Percentiles rank a stretch among this genome's conserved stretches.
Conservation (phyloP, 768 basidiomycete genomes). For the Galerina sulciceps region DNA sequence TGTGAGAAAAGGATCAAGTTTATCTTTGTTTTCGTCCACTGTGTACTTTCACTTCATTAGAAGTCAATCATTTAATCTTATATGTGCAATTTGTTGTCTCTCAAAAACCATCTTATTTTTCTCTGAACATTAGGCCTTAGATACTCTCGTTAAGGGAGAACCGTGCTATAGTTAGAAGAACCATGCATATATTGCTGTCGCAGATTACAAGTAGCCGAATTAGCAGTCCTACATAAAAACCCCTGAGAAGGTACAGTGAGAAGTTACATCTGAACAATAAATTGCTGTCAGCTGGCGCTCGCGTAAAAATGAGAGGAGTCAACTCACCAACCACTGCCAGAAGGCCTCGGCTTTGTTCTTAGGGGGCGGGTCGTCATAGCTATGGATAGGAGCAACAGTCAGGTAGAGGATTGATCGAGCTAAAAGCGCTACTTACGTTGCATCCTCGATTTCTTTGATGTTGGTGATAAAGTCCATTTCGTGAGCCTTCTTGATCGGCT, state of each 20-base stretch:
- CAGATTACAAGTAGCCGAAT: too few relatives aligned
- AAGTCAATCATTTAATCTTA: constrained; percentile 24
- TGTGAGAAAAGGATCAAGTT: constrained; percentile 10
- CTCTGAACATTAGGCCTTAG: not conserved
- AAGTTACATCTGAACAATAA: constrained; percentile 17
- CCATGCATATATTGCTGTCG: too few relatives aligned
- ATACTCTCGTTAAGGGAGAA: not conserved
- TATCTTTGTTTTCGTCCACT: constrained; percentile 7
- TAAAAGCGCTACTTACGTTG: constrained; percentile 41
- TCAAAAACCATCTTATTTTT: not conserved
- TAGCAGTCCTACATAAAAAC: too few relatives aligned
- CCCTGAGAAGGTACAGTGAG: not conserved
- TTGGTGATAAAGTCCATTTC: constrained; percentile 89
- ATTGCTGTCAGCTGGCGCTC: not conserved
- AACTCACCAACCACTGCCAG: constrained; percentile 81
- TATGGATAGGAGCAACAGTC: constrained; percentile 19
- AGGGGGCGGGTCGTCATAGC: constrained; percentile 73
- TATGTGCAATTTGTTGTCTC: constrained; percentile 19
- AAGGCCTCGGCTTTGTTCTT: constrained; percentile 68
- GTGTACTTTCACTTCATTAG: constrained; percentile 25
- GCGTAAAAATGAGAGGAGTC: not conserved
- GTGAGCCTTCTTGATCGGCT: constrained; percentile 45
- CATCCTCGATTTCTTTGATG: constrained; percentile 72
- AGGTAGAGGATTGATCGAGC: not conserved
- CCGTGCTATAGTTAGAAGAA: too few relatives aligned